Conservation (phyloP, 1,284 basidiomycete genomes). For the Boletellus sp. region DNA sequence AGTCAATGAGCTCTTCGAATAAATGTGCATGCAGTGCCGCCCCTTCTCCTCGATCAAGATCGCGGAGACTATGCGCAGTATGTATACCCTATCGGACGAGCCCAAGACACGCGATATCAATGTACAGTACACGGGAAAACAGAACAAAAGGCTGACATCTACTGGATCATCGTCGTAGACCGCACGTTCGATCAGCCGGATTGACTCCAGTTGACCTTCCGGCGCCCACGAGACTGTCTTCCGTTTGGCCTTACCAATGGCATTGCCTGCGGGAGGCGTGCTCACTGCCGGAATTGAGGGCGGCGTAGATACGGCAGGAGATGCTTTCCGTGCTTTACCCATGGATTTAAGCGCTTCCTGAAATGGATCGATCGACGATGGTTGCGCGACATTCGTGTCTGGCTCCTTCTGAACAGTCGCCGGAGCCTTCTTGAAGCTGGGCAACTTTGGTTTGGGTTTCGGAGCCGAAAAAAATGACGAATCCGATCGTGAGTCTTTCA, state of each 20-base stretch:
- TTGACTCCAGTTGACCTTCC: conserved; percentile 63
- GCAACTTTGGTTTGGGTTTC: conserved; percentile 75
- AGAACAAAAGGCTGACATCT: conserved; percentile 62
- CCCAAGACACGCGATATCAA: conserved; percentile 45
- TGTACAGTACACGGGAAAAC: conserved; percentile 48
- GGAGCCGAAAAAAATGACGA: conserved; percentile 81
- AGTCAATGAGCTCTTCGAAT: conserved; percentile 81
- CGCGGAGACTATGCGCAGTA: conserved; percentile 65
- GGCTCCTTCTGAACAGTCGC: conserved; percentile 49
- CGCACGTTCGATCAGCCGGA: conserved; percentile 76
- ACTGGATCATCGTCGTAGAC: conserved; percentile 80
- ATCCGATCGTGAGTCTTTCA: conserved; percentile 77
- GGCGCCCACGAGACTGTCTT: conserved; percentile 76
- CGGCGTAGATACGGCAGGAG: conserved; percentile 44
- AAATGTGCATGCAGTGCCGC: conserved; percentile 74
- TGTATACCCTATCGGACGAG: conserved; percentile 58
- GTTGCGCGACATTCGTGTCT: conserved; percentile 65
- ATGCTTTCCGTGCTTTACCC: conserved; percentile 55
- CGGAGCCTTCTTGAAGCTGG: conserved; percentile 75
- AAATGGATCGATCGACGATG: conserved; percentile 73
- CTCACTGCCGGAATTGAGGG: conserved; percentile 31
- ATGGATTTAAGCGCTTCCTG: conserved; percentile 75
- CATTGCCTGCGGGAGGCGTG: conserved; percentile 35
- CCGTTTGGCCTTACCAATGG: conserved; percentile 55
- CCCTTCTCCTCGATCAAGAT: conserved; percentile 80